Evolutionary conservation across 2,329 filamentous ascomycete genomes (phyloP).

Genomic region (Aspergillus udagawae): DNA sequence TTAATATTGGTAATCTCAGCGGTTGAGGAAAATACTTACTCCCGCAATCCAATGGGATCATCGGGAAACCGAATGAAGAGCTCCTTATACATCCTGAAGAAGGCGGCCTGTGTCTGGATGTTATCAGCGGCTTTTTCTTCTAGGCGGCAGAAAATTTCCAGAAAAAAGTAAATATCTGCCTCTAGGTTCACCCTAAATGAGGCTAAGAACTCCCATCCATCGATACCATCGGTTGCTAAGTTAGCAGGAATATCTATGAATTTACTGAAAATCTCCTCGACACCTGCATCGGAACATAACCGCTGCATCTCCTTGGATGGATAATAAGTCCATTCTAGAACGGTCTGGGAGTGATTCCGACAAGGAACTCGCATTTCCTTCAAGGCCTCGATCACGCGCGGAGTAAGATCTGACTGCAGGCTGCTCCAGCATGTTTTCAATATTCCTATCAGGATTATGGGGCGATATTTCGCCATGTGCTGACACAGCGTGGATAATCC

Average conservation of each 20-base stretch:
- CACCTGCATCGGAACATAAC: no score
- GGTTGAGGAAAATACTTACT: neutral
- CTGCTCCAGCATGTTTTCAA: neutral
- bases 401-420: neutral
- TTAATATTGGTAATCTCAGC: no score
- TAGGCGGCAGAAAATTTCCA: neutral
- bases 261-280: no score
- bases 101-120: neutral
- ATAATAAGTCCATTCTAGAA: no score
- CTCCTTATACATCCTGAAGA: conserved; percentile 1
- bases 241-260: neutral
- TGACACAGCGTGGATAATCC: neutral
- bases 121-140: no score
- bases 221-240: neutral
- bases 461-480: neutral
- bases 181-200: neutral
- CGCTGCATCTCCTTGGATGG: no score
- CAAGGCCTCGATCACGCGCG: neutral
- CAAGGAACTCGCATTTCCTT: no score
- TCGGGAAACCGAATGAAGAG: neutral
- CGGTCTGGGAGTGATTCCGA: no score
- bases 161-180: neutral
- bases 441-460: neutral
- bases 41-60: no score
- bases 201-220: conserved; percentile 1